phyloP scores from a whole-genome alignment of 1,284 basidiomycete species.

The Malassezia slooffiae region DNA sequence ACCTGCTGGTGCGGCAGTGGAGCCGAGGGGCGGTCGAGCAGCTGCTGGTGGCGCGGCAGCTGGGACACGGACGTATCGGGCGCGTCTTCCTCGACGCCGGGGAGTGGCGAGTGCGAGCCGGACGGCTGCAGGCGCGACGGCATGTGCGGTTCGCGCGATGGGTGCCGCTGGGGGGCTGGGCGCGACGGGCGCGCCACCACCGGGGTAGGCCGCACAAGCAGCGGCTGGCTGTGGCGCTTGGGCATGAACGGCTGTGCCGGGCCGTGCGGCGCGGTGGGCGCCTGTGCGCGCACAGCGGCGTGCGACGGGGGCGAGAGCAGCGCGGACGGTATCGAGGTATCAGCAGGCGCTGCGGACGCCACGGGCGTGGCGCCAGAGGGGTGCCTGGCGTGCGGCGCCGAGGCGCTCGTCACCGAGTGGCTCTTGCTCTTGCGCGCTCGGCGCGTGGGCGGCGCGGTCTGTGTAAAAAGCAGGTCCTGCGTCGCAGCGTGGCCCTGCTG shows the following conservation, averaged over 20 bases:
- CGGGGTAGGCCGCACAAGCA: conserved; percentile 13
- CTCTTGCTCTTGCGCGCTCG: too few relatives aligned
- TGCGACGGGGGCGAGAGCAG: too few relatives aligned
- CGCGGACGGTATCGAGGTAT: too few relatives aligned
- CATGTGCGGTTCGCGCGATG: neutral
- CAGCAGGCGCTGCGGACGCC: too few relatives aligned
- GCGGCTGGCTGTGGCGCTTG: conserved; percentile 5
- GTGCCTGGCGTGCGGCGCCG: too few relatives aligned
- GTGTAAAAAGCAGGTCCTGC: conserved; percentile 36
- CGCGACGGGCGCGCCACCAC: conserved; percentile 7
- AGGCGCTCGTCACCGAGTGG: too few relatives aligned
- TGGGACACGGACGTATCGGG: conserved; percentile 21
- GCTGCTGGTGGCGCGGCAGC: conserved; percentile 6
- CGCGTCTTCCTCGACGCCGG: conserved; percentile 4
- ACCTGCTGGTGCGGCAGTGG: conserved; percentile 39
- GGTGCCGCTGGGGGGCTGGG: neutral
- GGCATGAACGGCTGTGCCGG: too few relatives aligned
- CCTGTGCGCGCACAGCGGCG: too few relatives aligned
- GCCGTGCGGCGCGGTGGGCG: too few relatives aligned
- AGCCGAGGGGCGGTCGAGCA: conserved; percentile 11
- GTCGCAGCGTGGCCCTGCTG: conserved; percentile 29
- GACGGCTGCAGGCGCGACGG: neutral
- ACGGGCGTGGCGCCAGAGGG: too few relatives aligned
- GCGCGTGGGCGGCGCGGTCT: conserved; percentile 24
- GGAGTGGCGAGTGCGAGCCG: neutral